These are phyloP conservation scores for Physcomitrium patens DNA, from an alignment of 225 moss, liverwort and hornwort genomes.

Conservation along the genomic window DNA sequence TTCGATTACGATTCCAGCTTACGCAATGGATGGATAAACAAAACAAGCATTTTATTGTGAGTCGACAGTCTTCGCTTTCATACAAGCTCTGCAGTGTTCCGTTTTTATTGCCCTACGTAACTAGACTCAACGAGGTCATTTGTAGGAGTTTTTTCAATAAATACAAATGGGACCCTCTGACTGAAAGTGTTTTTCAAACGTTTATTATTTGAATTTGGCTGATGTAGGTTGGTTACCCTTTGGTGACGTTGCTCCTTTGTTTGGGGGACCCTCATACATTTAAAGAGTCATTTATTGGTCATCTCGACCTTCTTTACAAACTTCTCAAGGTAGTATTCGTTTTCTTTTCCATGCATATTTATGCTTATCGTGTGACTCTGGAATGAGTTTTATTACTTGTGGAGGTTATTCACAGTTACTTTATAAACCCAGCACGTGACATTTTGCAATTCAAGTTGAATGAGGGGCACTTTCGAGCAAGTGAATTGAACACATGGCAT, in stretches of 20 bases:
- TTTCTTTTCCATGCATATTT: slow-evolving; percentile 10
- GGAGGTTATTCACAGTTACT: no score
- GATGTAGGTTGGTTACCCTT: slow-evolving; percentile 93
- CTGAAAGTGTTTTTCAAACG: background rate
- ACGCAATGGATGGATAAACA: slow-evolving; percentile 98
- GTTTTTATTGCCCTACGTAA: background rate
- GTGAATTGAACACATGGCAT: background rate
- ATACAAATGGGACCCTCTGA: background rate
- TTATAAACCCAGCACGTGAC: no score
- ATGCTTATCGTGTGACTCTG: background rate
- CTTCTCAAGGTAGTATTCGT: slow-evolving; percentile 69
- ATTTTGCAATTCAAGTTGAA: background rate
- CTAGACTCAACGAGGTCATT: slow-evolving; percentile 6
- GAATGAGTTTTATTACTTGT: no score
- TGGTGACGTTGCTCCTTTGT: slow-evolving; percentile 93
- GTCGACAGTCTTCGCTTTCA: slow-evolving; percentile 34
- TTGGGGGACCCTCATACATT: slow-evolving; percentile 87
- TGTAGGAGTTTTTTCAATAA: background rate
- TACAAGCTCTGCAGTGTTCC: slow-evolving; percentile 15
- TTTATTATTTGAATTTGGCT: background rate
- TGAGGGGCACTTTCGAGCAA: background rate
- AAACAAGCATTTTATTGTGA: slow-evolving; percentile 97
- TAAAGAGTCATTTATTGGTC: slow-evolving; percentile 69
- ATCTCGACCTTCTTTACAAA: slow-evolving; percentile 90
- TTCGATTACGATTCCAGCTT: slow-evolving; percentile 79